Evolutionary conservation across 345 rosid genomes (phyloP).

Genomic region (Melaleuca quinquenervia): DNA sequence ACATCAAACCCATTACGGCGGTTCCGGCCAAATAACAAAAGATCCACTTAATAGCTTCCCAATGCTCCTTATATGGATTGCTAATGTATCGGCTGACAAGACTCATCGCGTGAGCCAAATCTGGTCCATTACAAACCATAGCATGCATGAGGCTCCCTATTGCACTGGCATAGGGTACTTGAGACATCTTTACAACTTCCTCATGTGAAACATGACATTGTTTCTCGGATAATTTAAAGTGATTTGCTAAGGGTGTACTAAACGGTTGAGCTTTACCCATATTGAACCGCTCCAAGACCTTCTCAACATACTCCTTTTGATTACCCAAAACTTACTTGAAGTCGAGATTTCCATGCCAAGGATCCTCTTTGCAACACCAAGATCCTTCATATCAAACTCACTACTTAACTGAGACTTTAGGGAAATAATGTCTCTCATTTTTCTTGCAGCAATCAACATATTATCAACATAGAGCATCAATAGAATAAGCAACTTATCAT

Average conservation of each 20-base stretch:
- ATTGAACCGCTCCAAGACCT: neutral
- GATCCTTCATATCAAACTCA: neutral
- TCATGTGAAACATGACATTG: neutral
- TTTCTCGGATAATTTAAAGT: neutral
- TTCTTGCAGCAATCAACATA: neutral
- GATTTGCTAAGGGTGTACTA: neutral
- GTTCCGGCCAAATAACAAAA: neutral
- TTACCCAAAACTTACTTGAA: neutral
- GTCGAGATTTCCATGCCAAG: neutral
- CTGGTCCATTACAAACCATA: neutral
- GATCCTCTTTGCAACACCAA: neutral
- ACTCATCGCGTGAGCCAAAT: neutral
- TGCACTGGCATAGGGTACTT: neutral
- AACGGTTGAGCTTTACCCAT: neutral
- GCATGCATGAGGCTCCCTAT: neutral
- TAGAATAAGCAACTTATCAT: neutral
- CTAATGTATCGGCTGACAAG: neutral
- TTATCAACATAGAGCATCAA: neutral
- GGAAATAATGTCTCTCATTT: neutral
- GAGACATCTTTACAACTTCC: neutral
- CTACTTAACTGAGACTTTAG: neutral
- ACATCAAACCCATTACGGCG: neutral
- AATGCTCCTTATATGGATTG: neutral
- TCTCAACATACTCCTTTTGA: neutral
- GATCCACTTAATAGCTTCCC: neutral